Conservation (phyloP, 1,284 basidiomycete genomes). For the Moniliella sp. region DNA sequence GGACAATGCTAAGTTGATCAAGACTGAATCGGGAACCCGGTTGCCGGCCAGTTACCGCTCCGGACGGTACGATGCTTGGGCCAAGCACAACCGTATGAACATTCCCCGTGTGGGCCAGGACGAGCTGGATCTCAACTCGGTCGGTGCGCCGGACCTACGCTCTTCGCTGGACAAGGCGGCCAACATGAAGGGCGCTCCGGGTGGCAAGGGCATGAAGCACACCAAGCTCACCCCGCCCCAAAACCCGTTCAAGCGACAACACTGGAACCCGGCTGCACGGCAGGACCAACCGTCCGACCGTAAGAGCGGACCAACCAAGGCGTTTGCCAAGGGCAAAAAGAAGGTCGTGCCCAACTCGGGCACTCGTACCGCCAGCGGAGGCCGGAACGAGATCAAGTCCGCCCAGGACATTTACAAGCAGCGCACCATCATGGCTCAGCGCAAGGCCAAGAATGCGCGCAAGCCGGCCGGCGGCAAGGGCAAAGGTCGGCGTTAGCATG, state of each 20-base stretch:
- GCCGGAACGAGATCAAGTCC: constrained; percentile 18
- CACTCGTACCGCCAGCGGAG: constrained; percentile 2
- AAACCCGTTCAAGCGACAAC: constrained; percentile 11
- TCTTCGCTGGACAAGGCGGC: constrained; percentile 8
- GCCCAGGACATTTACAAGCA: constrained; percentile 21
- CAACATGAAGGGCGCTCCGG: constrained; percentile 8
- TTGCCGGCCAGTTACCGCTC: constrained; percentile 82
- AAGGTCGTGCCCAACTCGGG: background rate
- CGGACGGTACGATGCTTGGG: constrained; percentile 89
- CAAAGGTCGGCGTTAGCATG: background rate
- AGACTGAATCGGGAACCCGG: constrained; percentile 70
- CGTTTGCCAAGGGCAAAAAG: background rate
- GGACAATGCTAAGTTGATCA: constrained; percentile 83
- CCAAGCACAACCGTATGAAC: constrained; percentile 48
- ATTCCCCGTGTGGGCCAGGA: constrained; percentile 62
- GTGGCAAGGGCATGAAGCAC: background rate
- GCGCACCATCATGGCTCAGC: constrained; percentile 11
- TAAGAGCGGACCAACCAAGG: background rate
- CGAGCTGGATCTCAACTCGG: constrained; percentile 36
- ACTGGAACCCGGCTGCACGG: constrained; percentile 1
- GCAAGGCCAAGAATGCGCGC: constrained; percentile 24
- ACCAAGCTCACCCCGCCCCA: constrained; percentile 7
- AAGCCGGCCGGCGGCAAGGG: constrained; percentile 8
- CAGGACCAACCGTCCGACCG: background rate
- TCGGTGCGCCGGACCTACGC: background rate